These are phyloP conservation scores for Ceratocystis albifundus DNA, from an alignment of 2,329 filamentous ascomycete genomes.

Conservation along the genomic window DNA sequence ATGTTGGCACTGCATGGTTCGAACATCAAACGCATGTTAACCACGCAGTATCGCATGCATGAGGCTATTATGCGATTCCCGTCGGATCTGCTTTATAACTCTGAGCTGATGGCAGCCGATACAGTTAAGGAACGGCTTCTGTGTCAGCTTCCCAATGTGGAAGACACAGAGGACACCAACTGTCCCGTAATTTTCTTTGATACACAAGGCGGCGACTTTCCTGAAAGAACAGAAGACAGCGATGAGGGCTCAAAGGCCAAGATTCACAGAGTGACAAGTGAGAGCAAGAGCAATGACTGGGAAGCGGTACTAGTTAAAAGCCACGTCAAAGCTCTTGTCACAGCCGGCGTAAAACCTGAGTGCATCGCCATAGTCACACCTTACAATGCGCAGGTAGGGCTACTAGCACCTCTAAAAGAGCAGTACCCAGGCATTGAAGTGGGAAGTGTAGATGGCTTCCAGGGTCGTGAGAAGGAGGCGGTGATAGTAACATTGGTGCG, in stretches of 20 bases:
- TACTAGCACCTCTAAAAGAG: conserved; percentile 71
- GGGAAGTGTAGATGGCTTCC: conserved; percentile 95
- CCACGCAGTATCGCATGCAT: conserved; percentile 97
- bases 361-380: conserved; percentile 92
- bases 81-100: conserved; percentile 76
- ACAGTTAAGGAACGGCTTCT: conserved; percentile 64
- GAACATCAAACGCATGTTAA: conserved; percentile 85
- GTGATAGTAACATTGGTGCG: conserved; percentile 88
- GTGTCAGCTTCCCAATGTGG: conserved; percentile 47
- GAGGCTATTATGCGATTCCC: conserved; percentile 91
- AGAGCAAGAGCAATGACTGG: conserved; percentile 83
- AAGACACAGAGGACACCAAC: conserved; percentile 71
- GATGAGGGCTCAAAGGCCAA: conserved; percentile 41
- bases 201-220: conserved; percentile 87
- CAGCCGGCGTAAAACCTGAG: conserved; percentile 64
- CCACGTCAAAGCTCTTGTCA: conserved; percentile 66
- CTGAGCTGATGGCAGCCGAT: conserved; percentile 68
- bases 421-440: conserved; percentile 75
- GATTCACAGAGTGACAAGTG: conserved; percentile 35
- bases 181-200: conserved; percentile 91
- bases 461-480: conserved; percentile 93
- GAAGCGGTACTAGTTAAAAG: conserved; percentile 70
- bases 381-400: conserved; percentile 85
- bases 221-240: conserved; percentile 68
- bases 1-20: conserved; percentile 70